Evolutionary conservation across 2,329 filamentous ascomycete species (phyloP).

Genomic region (Fusarium veterinarium): DNA sequence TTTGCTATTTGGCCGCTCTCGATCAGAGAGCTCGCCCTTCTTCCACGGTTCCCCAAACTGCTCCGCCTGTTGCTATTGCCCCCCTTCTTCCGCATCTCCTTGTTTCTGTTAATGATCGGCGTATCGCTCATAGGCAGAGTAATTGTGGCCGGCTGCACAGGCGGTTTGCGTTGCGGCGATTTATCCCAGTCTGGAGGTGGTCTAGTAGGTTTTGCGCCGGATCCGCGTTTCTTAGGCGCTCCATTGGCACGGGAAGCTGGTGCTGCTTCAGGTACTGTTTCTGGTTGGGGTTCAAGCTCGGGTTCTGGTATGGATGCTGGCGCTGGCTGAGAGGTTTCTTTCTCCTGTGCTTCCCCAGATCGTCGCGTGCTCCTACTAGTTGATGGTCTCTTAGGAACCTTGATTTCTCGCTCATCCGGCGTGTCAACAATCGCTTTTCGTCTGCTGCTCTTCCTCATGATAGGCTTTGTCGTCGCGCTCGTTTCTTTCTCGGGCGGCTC

Average conservation of each 20-base stretch:
- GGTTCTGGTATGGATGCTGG: neutral
- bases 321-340: constrained; percentile 31
- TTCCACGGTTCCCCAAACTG: constrained; percentile 88
- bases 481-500: constrained; percentile 22
- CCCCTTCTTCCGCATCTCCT: constrained; percentile 88
- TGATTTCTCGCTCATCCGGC: constrained; percentile 51
- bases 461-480: constrained; percentile 28
- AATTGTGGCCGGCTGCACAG: constrained; percentile 70
- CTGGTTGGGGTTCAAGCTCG: neutral
- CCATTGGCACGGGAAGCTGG: constrained; percentile 42
- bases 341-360: constrained; percentile 52
- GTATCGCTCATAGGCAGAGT: constrained; percentile 91
- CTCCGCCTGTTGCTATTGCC: constrained; percentile 79
- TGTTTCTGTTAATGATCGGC: constrained; percentile 92
- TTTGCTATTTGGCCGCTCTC: constrained; percentile 86
- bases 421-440: constrained; percentile 56
- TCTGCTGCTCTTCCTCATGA: constrained; percentile 49
- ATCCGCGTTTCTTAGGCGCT: constrained; percentile 36
- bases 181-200: constrained; percentile 36
- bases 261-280: neutral
- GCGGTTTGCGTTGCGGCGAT: constrained; percentile 45
- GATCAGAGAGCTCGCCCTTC: constrained; percentile 92
- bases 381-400: constrained; percentile 53
- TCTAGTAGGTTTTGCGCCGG: constrained; percentile 34
- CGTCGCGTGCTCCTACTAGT: constrained; percentile 59